These are phyloP conservation scores for Penicillium vulpinum DNA, from an alignment of 2,329 filamentous ascomycete species.

Conservation along the genomic window DNA sequence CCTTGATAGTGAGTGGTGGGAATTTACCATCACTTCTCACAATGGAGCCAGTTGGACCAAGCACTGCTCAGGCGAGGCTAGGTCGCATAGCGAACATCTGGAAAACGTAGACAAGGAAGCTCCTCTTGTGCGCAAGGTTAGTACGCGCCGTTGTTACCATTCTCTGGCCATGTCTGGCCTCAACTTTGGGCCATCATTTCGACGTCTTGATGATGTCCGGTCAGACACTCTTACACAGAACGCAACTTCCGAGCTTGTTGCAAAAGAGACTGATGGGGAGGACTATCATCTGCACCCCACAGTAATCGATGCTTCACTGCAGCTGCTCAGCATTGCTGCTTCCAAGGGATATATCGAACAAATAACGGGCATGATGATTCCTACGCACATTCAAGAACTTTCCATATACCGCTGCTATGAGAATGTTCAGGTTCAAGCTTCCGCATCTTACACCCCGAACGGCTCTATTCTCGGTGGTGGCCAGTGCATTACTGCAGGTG, in stretches of 20 bases:
- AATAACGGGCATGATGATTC: slow-evolving; percentile 20
- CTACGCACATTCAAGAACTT: slow-evolving; percentile 23
- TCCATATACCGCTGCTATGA: slow-evolving; percentile 10
- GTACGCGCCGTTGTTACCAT: slow-evolving; percentile 13
- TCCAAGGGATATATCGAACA: slow-evolving; percentile 18
- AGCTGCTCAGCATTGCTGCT: slow-evolving; percentile 23
- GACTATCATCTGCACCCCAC: slow-evolving; percentile 25
- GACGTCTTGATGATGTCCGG: slow-evolving; percentile 10
- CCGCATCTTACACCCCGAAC: slow-evolving; percentile 9
- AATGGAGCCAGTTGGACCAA: slow-evolving; percentile 23
- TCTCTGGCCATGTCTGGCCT: slow-evolving; percentile 16
- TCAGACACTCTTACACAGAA: slow-evolving; percentile 5
- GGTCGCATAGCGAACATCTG: not conserved
- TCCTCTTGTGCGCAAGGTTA: slow-evolving; percentile 13
- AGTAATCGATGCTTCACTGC: slow-evolving; percentile 22
- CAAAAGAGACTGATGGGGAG: not conserved
- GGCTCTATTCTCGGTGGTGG: slow-evolving; percentile 10
- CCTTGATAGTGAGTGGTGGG: slow-evolving; percentile 25
- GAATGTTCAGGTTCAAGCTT: slow-evolving; percentile 4
- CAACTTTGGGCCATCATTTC: slow-evolving; percentile 17
- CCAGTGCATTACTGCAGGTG: slow-evolving; percentile 2
- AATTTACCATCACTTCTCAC: slow-evolving; percentile 28
- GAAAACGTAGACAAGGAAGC: not conserved
- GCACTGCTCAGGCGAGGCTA: slow-evolving; percentile 28
- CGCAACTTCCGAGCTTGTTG: slow-evolving; percentile 6